Evolutionary conservation across 148 eudicot genomes (phyloP).

Genomic region (Limonium bicolor): DNA sequence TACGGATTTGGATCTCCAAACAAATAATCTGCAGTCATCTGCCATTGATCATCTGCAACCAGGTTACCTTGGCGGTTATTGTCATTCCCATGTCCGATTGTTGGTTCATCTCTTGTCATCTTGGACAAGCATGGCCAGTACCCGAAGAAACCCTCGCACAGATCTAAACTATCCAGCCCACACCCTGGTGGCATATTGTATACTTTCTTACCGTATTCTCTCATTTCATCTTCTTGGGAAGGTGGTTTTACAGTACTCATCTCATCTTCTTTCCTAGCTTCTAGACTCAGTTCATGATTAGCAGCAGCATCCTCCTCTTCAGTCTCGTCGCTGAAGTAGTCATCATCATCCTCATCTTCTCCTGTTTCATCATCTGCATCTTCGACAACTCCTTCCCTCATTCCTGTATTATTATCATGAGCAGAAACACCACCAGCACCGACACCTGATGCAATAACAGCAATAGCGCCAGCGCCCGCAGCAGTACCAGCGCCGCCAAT

Average conservation of each 20-base stretch:
- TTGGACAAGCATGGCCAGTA: conserved; percentile 66
- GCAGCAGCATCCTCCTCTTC: conserved; percentile 8
- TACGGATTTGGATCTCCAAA: conserved; percentile 43
- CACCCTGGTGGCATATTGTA: conserved; percentile 35
- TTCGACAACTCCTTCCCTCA: not conserved
- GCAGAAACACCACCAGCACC: no score
- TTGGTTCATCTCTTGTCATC: conserved; percentile 9
- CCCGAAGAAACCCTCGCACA: conserved; percentile 77
- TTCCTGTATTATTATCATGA: not conserved
- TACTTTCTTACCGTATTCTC: conserved; percentile 7
- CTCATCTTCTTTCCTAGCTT: conserved; percentile 1
- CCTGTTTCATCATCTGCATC: not conserved
- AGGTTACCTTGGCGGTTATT: conserved; percentile 4
- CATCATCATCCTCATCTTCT: conserved; percentile 4
- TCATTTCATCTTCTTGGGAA: conserved; percentile 4
- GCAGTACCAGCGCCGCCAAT: no score
- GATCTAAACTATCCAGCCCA: conserved; percentile 37
- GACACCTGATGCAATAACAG: no score
- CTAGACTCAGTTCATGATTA: not conserved
- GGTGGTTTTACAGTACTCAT: not conserved
- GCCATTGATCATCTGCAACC: conserved; percentile 26
- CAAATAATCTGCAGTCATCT: conserved; percentile 43
- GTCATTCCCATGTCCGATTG: conserved; percentile 1
- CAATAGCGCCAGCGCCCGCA: no score
- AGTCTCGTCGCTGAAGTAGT: not conserved